Percentiles rank a stretch among this genome's conserved stretches.
Conservation (phyloP, 2,329 filamentous ascomycete species). For the Colletotrichum theobromicola region DNA sequence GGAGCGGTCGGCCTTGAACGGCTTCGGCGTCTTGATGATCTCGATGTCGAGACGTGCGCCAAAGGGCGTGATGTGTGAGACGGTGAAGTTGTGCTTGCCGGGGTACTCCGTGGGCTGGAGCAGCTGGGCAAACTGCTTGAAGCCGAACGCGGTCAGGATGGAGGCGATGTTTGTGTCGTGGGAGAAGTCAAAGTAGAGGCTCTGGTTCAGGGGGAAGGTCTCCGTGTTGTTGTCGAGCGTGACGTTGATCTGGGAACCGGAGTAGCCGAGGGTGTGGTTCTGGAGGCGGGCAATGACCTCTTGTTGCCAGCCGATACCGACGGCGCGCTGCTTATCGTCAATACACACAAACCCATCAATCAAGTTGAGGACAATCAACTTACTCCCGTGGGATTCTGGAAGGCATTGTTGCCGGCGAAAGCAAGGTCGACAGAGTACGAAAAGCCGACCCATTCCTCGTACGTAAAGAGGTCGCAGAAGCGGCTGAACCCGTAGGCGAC, state of each 20-base stretch:
- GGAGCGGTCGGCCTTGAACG: constrained; percentile 60
- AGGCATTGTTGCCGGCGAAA: constrained; percentile 67
- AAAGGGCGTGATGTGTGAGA: constrained; percentile 74
- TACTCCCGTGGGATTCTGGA: constrained; percentile 68
- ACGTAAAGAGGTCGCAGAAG: constrained; percentile 78
- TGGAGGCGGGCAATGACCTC: constrained; percentile 74
- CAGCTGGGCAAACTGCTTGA: constrained; percentile 69
- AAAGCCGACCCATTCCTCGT: constrained; percentile 75
- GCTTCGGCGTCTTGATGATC: constrained; percentile 70
- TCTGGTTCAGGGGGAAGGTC: constrained; percentile 78
- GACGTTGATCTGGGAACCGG: constrained; percentile 67
- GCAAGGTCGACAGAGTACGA: constrained; percentile 73
- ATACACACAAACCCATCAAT: constrained; percentile 37
- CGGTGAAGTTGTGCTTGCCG: constrained; percentile 65
- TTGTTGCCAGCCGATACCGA: constrained; percentile 76
- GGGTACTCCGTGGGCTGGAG: constrained; percentile 62
- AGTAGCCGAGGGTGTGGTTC: constrained; percentile 67
- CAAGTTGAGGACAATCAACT: constrained; percentile 39
- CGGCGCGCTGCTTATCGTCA: constrained; percentile 55
- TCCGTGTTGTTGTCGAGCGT: constrained; percentile 70
- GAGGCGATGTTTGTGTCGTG: constrained; percentile 78
- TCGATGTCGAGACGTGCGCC: constrained; percentile 77
- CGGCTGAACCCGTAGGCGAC: constrained; percentile 76
- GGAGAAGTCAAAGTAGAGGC: constrained; percentile 77
- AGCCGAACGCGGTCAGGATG: constrained; percentile 74